Base-by-base conservation (phyloP, 805 yeast species). In the Schwanniomyces vanrijiae region DNA sequence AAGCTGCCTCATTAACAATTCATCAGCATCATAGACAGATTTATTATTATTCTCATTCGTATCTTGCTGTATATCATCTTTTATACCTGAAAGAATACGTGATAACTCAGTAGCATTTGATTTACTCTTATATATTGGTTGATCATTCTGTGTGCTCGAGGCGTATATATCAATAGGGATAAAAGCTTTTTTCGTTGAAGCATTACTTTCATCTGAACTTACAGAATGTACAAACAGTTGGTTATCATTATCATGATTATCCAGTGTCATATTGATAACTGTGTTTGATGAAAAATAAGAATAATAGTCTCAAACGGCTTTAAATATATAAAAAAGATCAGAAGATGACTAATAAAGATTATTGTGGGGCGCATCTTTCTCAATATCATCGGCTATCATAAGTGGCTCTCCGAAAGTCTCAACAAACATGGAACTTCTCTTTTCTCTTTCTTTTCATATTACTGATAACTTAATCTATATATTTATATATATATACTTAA, bases 51-150 rank as follows among this genome's bases (percentile, higher is more conserved):
- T 21, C 21, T 46, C 55, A 20, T 46, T 52, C 18, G 20, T 29
- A 42, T 61, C 64, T 37, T 53, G 59, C 4, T 40, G 46, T 9
- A 42, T 46, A 43, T 62, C 66, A 43, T 62, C 67, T 22, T 48
- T 43, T 14, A 62, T 58, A 5, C 60, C 65, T 19, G 49, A 52
- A 24, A 56, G 37, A 13, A 57, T 55, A 16, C 54, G 43, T 4
- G 55, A 45, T n/a, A 57, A 25, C 20, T 57, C 59, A 3, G 58
- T 44, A 20, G 45, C 45, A 39, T 55, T 55, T 1, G 59, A 39
- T 39, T 40, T 49, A 2, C 39, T 37, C 20, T 51, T 40, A 5
- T 37, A 37, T 11, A 20, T 21, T 10, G 25, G 16, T 2, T 33
- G 37, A 33, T 21, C 14, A 37, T 20, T 19, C n/a, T 37, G 39